These are phyloP conservation scores for Beauveria asiatica DNA, from an alignment of 2,329 filamentous ascomycete genomes.

Conservation along the genomic window DNA sequence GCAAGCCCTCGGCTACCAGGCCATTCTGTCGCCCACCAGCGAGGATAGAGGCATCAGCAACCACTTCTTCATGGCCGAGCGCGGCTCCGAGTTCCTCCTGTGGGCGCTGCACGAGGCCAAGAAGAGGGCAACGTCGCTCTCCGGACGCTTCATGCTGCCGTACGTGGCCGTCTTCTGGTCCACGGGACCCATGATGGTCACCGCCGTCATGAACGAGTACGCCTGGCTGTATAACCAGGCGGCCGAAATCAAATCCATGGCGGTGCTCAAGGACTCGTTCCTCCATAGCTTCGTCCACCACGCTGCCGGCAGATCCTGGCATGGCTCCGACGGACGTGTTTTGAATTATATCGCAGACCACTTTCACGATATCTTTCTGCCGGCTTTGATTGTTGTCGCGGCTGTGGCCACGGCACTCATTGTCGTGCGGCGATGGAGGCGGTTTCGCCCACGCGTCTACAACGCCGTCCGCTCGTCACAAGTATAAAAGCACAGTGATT, in stretches of 20 bases:
- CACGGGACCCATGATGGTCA: slow-evolving; percentile 19
- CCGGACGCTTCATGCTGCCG: slow-evolving; percentile 14
- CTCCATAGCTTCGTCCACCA: slow-evolving; percentile 12
- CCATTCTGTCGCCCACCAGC: slow-evolving; percentile 14
- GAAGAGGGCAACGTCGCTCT: slow-evolving; percentile 12
- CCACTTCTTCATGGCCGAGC: slow-evolving; percentile 20
- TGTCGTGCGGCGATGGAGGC: background rate
- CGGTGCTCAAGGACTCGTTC: slow-evolving; percentile 13
- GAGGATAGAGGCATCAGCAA: slow-evolving; percentile 16
- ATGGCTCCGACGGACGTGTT: slow-evolving; percentile 15
- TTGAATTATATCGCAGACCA: slow-evolving; percentile 18
- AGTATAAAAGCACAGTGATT: background rate
- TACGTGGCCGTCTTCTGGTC: slow-evolving; percentile 20
- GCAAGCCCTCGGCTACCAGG: slow-evolving; percentile 12
- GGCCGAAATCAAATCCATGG: slow-evolving; percentile 5
- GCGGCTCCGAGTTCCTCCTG: slow-evolving; percentile 14
- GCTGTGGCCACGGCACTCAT: background rate
- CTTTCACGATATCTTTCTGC: background rate
- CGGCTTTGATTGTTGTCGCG: background rate
- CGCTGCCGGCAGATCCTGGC: slow-evolving; percentile 18
- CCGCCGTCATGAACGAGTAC: slow-evolving; percentile 14
- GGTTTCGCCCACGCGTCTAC: background rate
- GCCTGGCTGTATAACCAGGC: slow-evolving; percentile 11
- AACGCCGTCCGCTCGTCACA: background rate
- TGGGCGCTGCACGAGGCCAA: slow-evolving; percentile 17